Evolutionary conservation across 2,329 filamentous ascomycete species (phyloP).

Genomic region (Mycosphaerelloides madeirae): DNA sequence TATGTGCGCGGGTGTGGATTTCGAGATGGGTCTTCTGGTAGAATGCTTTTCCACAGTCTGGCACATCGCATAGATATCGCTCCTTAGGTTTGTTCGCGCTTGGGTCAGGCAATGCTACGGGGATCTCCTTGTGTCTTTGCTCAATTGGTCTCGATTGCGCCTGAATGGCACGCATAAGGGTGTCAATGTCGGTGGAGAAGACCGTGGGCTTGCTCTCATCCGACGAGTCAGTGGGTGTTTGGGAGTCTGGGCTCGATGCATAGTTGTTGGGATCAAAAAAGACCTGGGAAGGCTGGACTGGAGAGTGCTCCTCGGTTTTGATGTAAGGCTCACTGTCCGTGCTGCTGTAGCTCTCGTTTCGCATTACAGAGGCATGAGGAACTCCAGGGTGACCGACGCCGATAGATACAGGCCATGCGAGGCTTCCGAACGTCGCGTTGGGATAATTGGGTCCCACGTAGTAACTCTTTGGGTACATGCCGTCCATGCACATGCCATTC

Average conservation of each 20-base stretch:
- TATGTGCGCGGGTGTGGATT: conserved; percentile 84
- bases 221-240: conserved; percentile 43
- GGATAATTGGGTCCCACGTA: conserved; percentile 8
- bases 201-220: conserved; percentile 43
- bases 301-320: conserved; percentile 42
- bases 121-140: conserved; percentile 7
- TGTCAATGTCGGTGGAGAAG: conserved; percentile 80
- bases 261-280: conserved; percentile 34
- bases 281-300: conserved; percentile 38
- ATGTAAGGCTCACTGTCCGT: conserved; percentile 34
- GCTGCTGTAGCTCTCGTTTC: conserved; percentile 25
- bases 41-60: conserved; percentile 75
- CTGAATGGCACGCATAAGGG: conserved; percentile 84
- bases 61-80: conserved; percentile 67
- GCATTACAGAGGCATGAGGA: conserved; percentile 18
- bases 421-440: conserved; percentile 20
- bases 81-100: conserved; percentile 46
- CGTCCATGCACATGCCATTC: conserved; percentile 11
- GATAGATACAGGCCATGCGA: conserved; percentile 19
- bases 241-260: conserved; percentile 29
- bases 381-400: conserved; percentile 7
- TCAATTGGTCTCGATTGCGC: conserved; percentile 47
- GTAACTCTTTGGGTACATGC: conserved; percentile 11
- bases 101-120: not conserved
- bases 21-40: conserved; percentile 89